Evolutionary conservation across 2,329 filamentous ascomycete genomes (phyloP), one percentile per base, ranked within the genome.

Genomic region (Helotiales sp.): DNA sequence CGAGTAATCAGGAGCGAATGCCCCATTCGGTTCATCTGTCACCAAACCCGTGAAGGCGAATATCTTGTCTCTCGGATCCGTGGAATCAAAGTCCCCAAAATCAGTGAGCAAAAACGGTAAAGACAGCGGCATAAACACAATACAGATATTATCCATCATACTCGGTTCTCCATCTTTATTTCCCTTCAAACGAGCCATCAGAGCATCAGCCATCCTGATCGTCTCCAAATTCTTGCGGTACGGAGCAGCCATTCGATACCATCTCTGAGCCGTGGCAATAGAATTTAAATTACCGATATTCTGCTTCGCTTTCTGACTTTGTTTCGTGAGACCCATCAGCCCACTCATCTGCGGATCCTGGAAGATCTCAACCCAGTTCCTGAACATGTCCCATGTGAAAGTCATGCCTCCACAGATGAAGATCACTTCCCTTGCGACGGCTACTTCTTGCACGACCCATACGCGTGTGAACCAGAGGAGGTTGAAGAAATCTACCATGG

Each of bases 381-480:
- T 2, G 28, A 55, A 22, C 50, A 55, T 55, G 7, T 11, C n/a
- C 30, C 50, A 55, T 11, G 28, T 15, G 22, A 34, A 20, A 20
- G 17, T 34, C 50, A 55, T 32, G 7, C 50, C 50, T 52, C 59
- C 59, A n/a, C 58, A 61, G 6, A 61, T 47, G 24, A 61, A 61
- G n/a, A 49, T 10, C 3, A 63, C 20, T 7, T 64, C 28, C 20
- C 8, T 40, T 24, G 62, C 37, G 10, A 58, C 26, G 20, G 26
- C 37, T 3, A 47, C 47, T 61, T 60, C 63, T 61, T 64, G 62
- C 5, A 64, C 45, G 15, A 58, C 60, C 62, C 62, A 64, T 6
- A 64, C 20, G 13, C 62, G 37, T 0, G 11, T 49, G 24, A 24
- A 64, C 34, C 49, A 64, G 8, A 26, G 50, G 4, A 55, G 26